Conservation (phyloP, 805 yeast species). For the Kodamaea kaohsiungensis region DNA sequence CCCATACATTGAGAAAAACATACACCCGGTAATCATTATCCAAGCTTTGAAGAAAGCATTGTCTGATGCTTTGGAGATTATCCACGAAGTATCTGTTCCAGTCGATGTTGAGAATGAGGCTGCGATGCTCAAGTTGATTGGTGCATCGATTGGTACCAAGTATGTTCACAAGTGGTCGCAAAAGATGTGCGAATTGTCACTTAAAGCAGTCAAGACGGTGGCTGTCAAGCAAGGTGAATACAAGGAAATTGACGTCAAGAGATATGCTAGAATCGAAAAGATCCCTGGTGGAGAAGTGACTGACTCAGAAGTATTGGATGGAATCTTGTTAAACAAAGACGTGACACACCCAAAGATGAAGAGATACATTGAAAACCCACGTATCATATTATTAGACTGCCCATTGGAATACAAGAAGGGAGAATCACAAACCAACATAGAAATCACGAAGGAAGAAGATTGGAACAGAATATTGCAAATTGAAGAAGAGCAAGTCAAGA, state of each 20-base stretch:
- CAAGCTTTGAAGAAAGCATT: constrained; percentile 91
- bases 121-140: constrained; percentile 83
- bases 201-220: constrained; percentile 86
- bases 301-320: constrained; percentile 85
- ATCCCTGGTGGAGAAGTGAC: constrained; percentile 98
- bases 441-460: constrained; percentile 92
- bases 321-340: constrained; percentile 91
- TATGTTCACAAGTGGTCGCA: constrained; percentile 89
- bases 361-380: constrained; percentile 84
- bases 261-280: constrained; percentile 92
- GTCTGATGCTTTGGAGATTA: constrained; percentile 84
- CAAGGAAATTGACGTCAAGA: constrained; percentile 87
- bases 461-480: constrained; percentile 94
- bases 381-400: constrained; percentile 87
- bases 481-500: constrained; percentile 95
- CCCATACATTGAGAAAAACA: constrained; percentile 91
- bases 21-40: constrained; percentile 95
- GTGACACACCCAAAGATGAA: constrained; percentile 99
- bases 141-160: constrained; percentile 94
- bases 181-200: constrained; percentile 85
- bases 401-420: constrained; percentile 99
- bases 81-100: constrained; percentile 78
- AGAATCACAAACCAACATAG: constrained; percentile 97
- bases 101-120: constrained; percentile 82
- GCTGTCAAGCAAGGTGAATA: constrained; percentile 58